Base-by-base conservation (phyloP, 257 asterid species). In the Petunia axillaris region DNA sequence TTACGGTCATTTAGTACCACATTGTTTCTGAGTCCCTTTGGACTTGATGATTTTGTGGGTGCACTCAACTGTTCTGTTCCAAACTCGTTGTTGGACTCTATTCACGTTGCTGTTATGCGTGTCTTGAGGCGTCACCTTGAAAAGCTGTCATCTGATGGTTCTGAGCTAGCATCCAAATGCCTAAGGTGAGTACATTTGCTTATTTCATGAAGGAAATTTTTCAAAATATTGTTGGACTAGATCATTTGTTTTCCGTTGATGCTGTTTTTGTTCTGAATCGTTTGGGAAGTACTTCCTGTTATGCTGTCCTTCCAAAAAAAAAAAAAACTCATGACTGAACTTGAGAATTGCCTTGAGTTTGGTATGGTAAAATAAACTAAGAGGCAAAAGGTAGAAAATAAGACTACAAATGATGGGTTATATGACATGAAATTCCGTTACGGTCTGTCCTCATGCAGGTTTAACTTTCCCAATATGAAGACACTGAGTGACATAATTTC, bases 11-110 rank as follows among this genome's bases (percentile, higher is more conserved):
- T 93, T 84, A 94, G 97, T 76, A 85, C 85, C 10, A 87, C 84
- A 41, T 86, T 94, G 80, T 94, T 90, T 82, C 84, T 94, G 81
- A 87, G 91, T 86, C 97, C 98, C 68, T 94, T 94, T 79, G 92
- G 84, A 64, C 84, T 94, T 80, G 96, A 94, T 87, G 97, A 91
- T 62, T 92, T 94, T 90, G 98, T 94, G 88, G 98, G 98, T 59
- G 93, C 98, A 48, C 87, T 94, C 66, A 94, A 89, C 84, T 94
- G 93, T 85, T 75, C 88, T 81, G 85, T 79, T 82, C 90, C 92
- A 36, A 94, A 90, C 83, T 88, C 93, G 59, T 89, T 94, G 89
- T 79, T 94, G 89, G 98, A 93, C 85, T 94, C 94, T 52, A 84
- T 93, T 76, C 97, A 94, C 36, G 93, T 94, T 79, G 91, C 96